Base-by-base conservation (phyloP, 2,329 filamentous ascomycete species). In the Parastagonospora nodorum region DNA sequence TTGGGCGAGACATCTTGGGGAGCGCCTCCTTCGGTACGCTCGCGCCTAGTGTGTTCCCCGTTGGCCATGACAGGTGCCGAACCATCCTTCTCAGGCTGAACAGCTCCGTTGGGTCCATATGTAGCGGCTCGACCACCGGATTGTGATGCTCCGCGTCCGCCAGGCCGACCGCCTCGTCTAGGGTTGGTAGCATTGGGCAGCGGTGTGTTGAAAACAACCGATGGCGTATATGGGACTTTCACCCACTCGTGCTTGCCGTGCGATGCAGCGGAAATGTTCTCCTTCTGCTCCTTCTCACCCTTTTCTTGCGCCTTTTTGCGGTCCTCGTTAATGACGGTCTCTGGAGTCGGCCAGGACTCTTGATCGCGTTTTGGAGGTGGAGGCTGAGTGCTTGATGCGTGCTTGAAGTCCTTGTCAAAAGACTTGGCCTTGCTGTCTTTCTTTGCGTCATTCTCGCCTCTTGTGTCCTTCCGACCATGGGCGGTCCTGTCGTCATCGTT, bases 301-400 rank as follows among this genome's bases (percentile, higher is more conserved):
- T 90, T 90, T 48, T 87, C 82, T 45, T 84, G 80, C 1, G 80
- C 75, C 73, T 90, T 92, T 66, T 87, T 87, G 75, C 89, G 90
- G 55, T 89, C 84, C 61, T 94, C 91, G 42, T 87, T 86, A 45
- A 88, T 84, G 1, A 87, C 88, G 42, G 82, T 87, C 62, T 96
- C 90, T 0, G 92, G 92, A 2, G 93, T 97, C 12, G 94, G 94
- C 94, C 94, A 99, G 15, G 86, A 86, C 45, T 85, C 79, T 42
- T 90, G 82, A 72, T 97, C 92, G 51, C 84, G 86, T 40, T 90
- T 88, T 2, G 89, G 82, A 24, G 89, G 89, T 30, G 84, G 78
- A 36, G 76, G 69, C 39, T 73, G 66, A 11, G 68, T 69, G n/a
- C 52, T 55, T 10, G 62, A 35, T 5, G 50, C 24, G 16, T 52